These are phyloP conservation scores for Micromonas commoda DNA, from an alignment of 139 green algal genomes.

Conservation along the genomic window DNA sequence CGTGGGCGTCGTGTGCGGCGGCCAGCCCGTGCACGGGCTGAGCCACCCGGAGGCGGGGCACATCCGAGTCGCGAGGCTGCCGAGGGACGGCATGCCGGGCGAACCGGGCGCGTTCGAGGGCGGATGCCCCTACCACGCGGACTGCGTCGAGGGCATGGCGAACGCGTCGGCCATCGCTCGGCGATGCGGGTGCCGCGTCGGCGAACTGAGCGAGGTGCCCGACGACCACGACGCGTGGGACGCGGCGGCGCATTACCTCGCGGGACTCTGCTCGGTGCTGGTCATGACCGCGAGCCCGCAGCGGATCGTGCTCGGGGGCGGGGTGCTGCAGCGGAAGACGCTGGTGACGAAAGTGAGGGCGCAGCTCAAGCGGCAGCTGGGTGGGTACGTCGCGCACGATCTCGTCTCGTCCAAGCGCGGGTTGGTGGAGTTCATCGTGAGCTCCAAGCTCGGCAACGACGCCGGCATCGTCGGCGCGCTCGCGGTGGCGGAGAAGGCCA, in stretches of 20 bases:
- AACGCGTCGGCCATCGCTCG: neutral
- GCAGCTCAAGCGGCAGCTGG: neutral
- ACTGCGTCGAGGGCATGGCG: slow-evolving; percentile 20
- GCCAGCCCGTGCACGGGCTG: slow-evolving; percentile 8
- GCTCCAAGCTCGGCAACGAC: neutral
- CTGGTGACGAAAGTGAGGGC: slow-evolving; percentile 10
- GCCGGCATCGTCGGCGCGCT: slow-evolving; percentile 2
- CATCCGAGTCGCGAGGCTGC: neutral
- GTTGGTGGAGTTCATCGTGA: slow-evolving; percentile 11
- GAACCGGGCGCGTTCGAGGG: neutral
- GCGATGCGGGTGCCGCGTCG: neutral
- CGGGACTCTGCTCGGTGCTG: slow-evolving; percentile 5
- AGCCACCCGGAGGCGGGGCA: slow-evolving; percentile 21
- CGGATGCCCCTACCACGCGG: slow-evolving; percentile 3
- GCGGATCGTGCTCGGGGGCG: slow-evolving; percentile 17
- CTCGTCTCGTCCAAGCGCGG: neutral
- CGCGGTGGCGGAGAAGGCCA: neutral
- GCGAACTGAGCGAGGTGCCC: neutral
- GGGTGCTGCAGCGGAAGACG: neutral
- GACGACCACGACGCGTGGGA: slow-evolving; percentile 19
- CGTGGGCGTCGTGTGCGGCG: slow-evolving; percentile 3
- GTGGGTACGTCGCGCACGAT: slow-evolving; percentile 11
- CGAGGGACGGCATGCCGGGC: neutral
- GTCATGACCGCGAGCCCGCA: neutral
- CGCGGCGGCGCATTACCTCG: slow-evolving; percentile 12